Evolutionary conservation across 2,329 filamentous ascomycete genomes (phyloP).

Genomic region (Sodiomyces alkalinus): DNA sequence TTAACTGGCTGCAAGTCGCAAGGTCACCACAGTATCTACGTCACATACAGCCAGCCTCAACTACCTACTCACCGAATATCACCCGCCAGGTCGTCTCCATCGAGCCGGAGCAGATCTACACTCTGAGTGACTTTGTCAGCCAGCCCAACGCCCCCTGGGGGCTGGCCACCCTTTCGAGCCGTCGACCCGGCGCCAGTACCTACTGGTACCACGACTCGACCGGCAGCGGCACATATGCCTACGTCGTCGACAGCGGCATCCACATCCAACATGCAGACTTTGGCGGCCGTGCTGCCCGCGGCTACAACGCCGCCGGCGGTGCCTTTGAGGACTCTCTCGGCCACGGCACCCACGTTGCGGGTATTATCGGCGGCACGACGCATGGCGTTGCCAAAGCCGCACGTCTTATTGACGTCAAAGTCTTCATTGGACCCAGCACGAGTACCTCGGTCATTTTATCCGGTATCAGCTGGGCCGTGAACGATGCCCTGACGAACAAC

Average conservation of each 20-base stretch:
- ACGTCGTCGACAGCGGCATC: constrained; percentile 27
- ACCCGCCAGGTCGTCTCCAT: constrained; percentile 4
- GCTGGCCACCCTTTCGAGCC: constrained; percentile 26
- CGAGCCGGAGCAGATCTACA: constrained; percentile 4
- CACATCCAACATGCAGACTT: constrained; percentile 14
- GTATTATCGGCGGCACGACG: constrained; percentile 19
- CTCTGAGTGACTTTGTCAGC: constrained; percentile 8
- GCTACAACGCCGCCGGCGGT: constrained; percentile 11
- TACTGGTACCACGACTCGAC: constrained; percentile 19
- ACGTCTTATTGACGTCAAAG: constrained; percentile 28
- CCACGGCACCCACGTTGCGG: constrained; percentile 25
- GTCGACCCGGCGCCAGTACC: constrained; percentile 6
- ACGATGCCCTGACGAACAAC: constrained; percentile 15
- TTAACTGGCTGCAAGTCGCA: background rate
- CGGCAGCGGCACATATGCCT: constrained; percentile 20
- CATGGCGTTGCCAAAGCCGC: constrained; percentile 28
- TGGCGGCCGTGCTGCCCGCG: constrained; percentile 13
- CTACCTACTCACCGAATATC: too few species aligned
- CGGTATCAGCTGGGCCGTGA: constrained; percentile 19
- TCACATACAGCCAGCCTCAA: too few species aligned
- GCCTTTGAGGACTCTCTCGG: constrained; percentile 19
- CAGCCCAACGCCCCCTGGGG: constrained; percentile 25
- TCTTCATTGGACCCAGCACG: constrained; percentile 18
- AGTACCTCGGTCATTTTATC: constrained; percentile 16
- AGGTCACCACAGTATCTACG: background rate